Evolutionary conservation across 305 asterid species (phyloP).

Genomic region (Rubia peregrina): DNA sequence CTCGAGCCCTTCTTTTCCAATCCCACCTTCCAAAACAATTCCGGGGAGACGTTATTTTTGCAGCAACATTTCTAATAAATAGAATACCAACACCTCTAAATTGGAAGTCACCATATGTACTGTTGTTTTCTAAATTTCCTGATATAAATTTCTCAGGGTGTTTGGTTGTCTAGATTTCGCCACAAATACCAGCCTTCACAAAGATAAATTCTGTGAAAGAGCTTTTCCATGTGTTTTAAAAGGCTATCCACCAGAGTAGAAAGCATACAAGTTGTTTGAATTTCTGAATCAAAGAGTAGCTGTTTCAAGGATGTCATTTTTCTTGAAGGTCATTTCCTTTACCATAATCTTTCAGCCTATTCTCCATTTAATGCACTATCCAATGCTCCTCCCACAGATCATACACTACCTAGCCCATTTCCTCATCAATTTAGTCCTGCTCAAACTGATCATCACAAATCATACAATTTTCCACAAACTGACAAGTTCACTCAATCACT

Average conservation of each 20-base stretch:
- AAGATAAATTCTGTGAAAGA: not conserved
- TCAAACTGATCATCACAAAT: not conserved
- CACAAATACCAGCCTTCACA: not conserved
- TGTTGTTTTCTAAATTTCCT: not conserved
- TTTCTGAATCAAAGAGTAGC: not conserved
- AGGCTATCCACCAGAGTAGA: not conserved
- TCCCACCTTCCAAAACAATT: not conserved
- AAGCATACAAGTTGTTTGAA: not conserved
- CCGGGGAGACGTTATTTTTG: not conserved
- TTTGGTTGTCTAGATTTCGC: not conserved
- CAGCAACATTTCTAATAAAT: not conserved
- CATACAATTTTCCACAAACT: not conserved
- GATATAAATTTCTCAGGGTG: not conserved
- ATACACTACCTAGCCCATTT: not conserved
- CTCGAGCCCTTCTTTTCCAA: not conserved
- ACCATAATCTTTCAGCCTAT: not conserved
- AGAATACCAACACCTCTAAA: not conserved
- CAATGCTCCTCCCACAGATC: not conserved
- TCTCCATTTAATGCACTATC: not conserved
- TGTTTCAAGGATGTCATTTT: not conserved
- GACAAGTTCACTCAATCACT: too few species aligned
- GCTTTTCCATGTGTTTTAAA: not conserved
- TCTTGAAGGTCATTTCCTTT: not conserved
- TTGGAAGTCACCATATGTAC: not conserved
- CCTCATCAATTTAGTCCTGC: not conserved